Evolutionary conservation across 1,139 yeast genomes (phyloP).

Genomic region (Pichia sp.): DNA sequence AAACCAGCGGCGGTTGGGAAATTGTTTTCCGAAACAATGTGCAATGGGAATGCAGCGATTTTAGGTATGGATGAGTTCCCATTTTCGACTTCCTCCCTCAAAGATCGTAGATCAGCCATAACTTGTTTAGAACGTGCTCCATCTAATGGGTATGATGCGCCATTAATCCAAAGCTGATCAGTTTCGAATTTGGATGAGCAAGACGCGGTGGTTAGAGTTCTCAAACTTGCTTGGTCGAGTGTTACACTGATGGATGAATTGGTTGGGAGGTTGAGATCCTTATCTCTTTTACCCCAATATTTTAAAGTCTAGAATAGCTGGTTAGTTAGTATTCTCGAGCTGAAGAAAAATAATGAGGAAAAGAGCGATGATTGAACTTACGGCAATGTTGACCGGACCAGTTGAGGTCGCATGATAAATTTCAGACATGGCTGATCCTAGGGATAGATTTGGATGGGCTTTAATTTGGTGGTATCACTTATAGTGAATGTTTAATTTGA

Average conservation of each 20-base stretch:
- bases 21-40: constrained; percentile 88
- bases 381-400: constrained; percentile 95
- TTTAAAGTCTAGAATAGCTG: constrained; percentile 41
- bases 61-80: constrained; percentile 49
- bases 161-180: constrained; percentile 83
- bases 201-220: constrained; percentile 87
- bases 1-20: constrained; percentile 99
- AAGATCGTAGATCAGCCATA: constrained; percentile 63
- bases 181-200: constrained; percentile 51
- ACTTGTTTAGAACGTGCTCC: constrained; percentile 75
- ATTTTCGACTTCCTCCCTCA: constrained; percentile 55
- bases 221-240: constrained; percentile 78
- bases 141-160: constrained; percentile 37
- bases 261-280: constrained; percentile 82
- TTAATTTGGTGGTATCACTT: background rate
- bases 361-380: constrained; percentile 39
- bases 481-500: background rate
- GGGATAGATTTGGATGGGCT: background rate
- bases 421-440: constrained; percentile 18
- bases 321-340: constrained; percentile 12
- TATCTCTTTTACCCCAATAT: constrained; percentile 98
- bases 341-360: background rate
- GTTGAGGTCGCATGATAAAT: constrained; percentile 76
- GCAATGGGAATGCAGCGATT: constrained; percentile 62
- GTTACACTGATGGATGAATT: constrained; percentile 95